Base-by-base conservation (phyloP, 2,329 filamentous ascomycete species). In the Talaromyces sp. region DNA sequence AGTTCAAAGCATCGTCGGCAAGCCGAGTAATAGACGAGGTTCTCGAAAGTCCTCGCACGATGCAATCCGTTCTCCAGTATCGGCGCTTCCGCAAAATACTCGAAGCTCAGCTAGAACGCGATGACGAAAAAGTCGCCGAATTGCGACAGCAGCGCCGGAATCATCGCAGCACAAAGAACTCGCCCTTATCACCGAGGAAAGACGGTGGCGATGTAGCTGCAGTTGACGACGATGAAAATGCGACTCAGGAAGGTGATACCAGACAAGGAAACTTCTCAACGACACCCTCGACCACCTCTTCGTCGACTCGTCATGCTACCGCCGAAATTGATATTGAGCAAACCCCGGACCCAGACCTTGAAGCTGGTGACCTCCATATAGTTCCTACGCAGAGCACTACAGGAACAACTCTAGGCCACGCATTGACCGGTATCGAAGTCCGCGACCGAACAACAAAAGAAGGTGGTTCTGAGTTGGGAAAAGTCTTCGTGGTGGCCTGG, bases 401-500 rank as follows among this genome's bases (percentile, higher is more conserved):
- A 52, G 66, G 69, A 27, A 65, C 66, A 16, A 66, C 66, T 9
- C 18, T 70, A 2, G 68, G 68, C 5, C 61, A 64, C 4, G 64
- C 66, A 31, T 57, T 71, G 52, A 70, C 67, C 8, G 69, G 69
- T 8, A 65, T 72, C n/a, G 58, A 70, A 54, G 65, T 69, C 33
- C 56, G 65, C 12, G 34, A 63, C 16, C 68, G 66, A n/a, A 65
- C 63, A 2, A 65, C 65, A 6, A 61, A 56, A 42, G 65, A 65
- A 61, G 68, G 64, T 23, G 63, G 54, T 16, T 27, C 71, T 75
- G 40, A 65, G 68, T 2, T 69, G 68, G 68, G 70, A 68, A 61
- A 73, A 70, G 2, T 81, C 33, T 75, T 78, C 47, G 68, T 80
- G 1, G 77, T 80, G 16, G 73, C 70, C 10, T 79, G 72, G 63